Base-by-base conservation (phyloP, 148 eudicot genomes). In the Rhododendron simsii region DNA sequence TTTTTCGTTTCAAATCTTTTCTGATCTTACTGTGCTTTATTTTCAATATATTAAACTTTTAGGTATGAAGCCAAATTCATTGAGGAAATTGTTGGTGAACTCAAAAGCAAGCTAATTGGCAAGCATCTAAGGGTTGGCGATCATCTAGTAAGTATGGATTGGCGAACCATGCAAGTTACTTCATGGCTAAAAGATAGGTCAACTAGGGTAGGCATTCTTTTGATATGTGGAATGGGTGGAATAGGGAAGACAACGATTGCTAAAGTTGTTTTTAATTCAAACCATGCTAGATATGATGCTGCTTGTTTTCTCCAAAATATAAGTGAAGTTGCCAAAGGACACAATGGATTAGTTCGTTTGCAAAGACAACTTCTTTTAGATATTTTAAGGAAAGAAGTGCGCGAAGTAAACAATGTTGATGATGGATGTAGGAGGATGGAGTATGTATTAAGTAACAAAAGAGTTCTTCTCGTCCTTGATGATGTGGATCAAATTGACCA, bases 151-250 rank as follows among this genome's bases (percentile, higher is more conserved):
- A 5, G 0, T 12, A 69, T 69, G 75, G 75, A 69, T 12, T 26
- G 2, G 0, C 75, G 37, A 12, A 28, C 18, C 5, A 12, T 3
- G 2, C 75, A 0, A 11, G 75, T 69, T 3, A 28, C 28, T 3
- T 26, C 2, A 0, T 69, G 75, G 75, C 75, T 26, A 13, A 28
- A 28, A 28, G 16, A 69, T 0, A 69, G 75, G 35, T 28, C 37
- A 1, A 69, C 2, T 7, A 4, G 2, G 3, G 18, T 28, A 3
- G 35, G 75, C 18, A 4, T 28, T 69, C 37, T 28, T 28, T 0
- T 69, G 75, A 69, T 69, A 69, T 28, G 37, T 69, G 75, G 75
- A 69, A 69, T 69, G 75, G 75, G 37, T 26, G 75, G 75, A 69
- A 69, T 69, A 1, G 75, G 75, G 6, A 69, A 69, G 37, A 69